A percentile compares a stretch with the other conserved stretches of the same genome.
Evolutionary conservation across 2,329 filamentous ascomycete species (phyloP).

Genomic region (Sordariomycetes sp.): DNA sequence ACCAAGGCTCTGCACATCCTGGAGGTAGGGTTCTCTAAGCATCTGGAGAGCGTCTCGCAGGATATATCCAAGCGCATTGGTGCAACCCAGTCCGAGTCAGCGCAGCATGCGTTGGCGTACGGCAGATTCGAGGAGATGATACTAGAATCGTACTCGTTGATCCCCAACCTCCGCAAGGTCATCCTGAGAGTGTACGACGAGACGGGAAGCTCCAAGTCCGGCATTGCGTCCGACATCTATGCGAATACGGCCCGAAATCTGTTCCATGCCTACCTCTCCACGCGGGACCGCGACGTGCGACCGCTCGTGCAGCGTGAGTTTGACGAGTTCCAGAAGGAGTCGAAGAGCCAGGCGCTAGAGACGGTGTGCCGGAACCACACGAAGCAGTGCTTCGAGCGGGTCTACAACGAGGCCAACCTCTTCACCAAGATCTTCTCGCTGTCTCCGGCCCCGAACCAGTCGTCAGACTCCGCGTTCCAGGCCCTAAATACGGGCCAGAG

Average conservation of each 20-base stretch:
- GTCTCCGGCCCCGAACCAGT: slow-evolving; percentile 39
- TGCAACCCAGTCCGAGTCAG: slow-evolving; percentile 46
- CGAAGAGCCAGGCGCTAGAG: slow-evolving; percentile 36
- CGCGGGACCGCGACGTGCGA: slow-evolving; percentile 42
- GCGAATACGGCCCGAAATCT: slow-evolving; percentile 42
- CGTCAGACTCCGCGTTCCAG: slow-evolving; percentile 38
- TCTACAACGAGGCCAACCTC: slow-evolving; percentile 41
- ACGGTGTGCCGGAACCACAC: slow-evolving; percentile 46
- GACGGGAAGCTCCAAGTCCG: slow-evolving; percentile 31
- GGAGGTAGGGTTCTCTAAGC: slow-evolving; percentile 43
- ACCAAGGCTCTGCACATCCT: slow-evolving; percentile 53
- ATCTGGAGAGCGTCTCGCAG: slow-evolving; percentile 39
- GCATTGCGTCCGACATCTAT: slow-evolving; percentile 39
- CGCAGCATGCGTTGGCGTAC: slow-evolving; percentile 48
- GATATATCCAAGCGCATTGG: slow-evolving; percentile 45
- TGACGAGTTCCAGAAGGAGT: slow-evolving; percentile 41
- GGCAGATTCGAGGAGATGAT: slow-evolving; percentile 50
- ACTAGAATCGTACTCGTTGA: slow-evolving; percentile 41
- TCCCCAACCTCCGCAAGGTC: slow-evolving; percentile 44
- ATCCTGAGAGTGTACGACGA: slow-evolving; percentile 40
- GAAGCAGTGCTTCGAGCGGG: slow-evolving; percentile 49
- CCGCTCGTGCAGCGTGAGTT: slow-evolving; percentile 41
- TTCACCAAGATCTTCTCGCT: slow-evolving; percentile 46
- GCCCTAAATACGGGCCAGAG: slow-evolving; percentile 37
- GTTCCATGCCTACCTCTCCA: slow-evolving; percentile 40